Evolutionary conservation across 805 yeast genomes (phyloP), one percentile per base, ranked within the genome.

Genomic region (Wickerhamomyces subpelliculosus): DNA sequence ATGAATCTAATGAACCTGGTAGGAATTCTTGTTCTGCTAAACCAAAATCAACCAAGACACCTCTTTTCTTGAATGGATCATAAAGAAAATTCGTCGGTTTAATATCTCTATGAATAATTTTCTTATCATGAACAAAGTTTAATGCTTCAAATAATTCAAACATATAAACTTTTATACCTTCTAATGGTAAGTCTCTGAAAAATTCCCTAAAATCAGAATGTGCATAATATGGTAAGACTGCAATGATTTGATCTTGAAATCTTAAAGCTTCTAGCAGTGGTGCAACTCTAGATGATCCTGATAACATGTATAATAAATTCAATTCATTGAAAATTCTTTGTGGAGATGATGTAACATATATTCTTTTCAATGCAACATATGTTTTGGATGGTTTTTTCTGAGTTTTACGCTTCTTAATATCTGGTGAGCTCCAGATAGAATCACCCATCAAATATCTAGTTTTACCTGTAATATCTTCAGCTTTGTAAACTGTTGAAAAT

Each of bases 261-360:
- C 98, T 69, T 38, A 87, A 59, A 0, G 95, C 96, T 50, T 94
- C 96, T 32, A 90, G 72, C 37, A 93, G 64, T 1, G 97, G 96
- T 1, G 96, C 95, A 23, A 93, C 87, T 45, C 80, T 76, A 1
- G 74, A 67, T 44, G 81, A 78, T 0, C 85, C 85, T 8, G 80
- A 70, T 36, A 86, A 60, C 44, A 71, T 72, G 54, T 83, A 82
- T 24, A 93, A 68, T 34, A 93, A 64, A 46, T 81, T 81, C 45
- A 93, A 71, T 59, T 93, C 99, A 57, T 89, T 89, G 49, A 75
- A 78, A 32, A 93, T 90, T 60, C 99, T 73, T 45, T 78, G 80
- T 0, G 97, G 97, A 8, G 97, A 87, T 1, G 96, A 85, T 0
- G 98, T 93, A 17, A 89, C 97, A 58, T 90, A 89, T 34, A 93